Evolutionary conservation across 140 eudicot genomes (phyloP), one percentile per base, ranked within the genome.

Genomic region (Ambrosia hybrid): DNA sequence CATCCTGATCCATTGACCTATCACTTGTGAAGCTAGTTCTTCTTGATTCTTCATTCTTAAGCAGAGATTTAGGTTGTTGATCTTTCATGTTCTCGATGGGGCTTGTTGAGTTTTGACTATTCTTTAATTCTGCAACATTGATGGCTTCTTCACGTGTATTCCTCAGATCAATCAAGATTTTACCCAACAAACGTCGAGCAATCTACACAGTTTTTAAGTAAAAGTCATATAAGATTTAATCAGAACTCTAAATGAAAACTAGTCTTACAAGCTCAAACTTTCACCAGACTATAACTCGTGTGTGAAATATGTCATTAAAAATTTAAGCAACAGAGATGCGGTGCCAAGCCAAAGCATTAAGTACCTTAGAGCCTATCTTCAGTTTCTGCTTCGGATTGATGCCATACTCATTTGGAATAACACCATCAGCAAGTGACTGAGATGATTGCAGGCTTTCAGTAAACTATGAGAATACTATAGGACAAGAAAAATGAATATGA

Each of bases 111-210:
- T 71, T 62, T 34, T 87, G 93, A 43, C 84, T 67, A 78, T 84
- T 79, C 89, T 90, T 93, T 77, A 93, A 37, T 81, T 87, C 97
- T 51, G 97, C 96, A 38, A 93, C 89, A 79, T 85, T 85, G 53
- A 87, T 83, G 51, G 98, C 98, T 90, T 93, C 98, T 75, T 90
- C 97, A n/a, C 93, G 95, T 71, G 98, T 93, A 76, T 93, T 93
- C 82, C 97, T 86, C 82, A 93, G 76, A 81, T 93, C 98, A 15
- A 93, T 93, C 83, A 93, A 68, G 37, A 93, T 84, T 72, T 93
- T 93, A 69, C 98, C 98, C 89, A 93, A 74, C 81, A 93, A 80
- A 48, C 96, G 96, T 37, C 98, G 85, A 74, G 97, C 96, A 84
- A 93, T 88, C 98, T 93, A 87, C 71, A 70, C 79, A 53, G 60